These are phyloP conservation scores for Termitomyces sp. DNA, from an alignment of 768 basidiomycete genomes.

Conservation along the genomic window DNA sequence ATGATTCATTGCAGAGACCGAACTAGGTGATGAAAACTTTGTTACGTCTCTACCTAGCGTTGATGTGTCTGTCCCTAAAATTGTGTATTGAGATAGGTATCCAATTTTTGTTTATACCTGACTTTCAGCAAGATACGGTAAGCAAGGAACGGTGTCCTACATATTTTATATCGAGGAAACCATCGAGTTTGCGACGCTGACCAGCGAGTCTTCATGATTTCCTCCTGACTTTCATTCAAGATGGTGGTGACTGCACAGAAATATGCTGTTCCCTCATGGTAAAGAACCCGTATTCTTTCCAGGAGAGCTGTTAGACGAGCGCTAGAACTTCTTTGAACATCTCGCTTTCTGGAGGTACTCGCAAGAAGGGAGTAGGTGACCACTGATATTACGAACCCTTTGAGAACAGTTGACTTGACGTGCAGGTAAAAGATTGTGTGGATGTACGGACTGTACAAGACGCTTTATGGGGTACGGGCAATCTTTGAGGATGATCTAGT, in stretches of 20 bases:
- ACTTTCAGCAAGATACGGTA: constrained; percentile 8
- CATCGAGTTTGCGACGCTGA: constrained; percentile 15
- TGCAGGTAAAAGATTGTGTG: neutral
- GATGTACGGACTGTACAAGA: constrained; percentile 11
- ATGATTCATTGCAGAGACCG: no score
- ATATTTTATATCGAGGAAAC: constrained; percentile 10
- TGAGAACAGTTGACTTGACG: neutral
- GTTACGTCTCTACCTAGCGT: no score
- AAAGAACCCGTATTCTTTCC: constrained; percentile 2
- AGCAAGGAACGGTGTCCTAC: neutral
- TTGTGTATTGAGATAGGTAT: constrained; percentile 5
- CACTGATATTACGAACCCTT: constrained; percentile 13
- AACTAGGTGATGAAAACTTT: no score
- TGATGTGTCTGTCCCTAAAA: neutral
- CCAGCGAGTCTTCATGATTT: constrained; percentile 12
- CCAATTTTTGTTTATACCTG: constrained; percentile 9
- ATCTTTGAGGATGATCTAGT: constrained; percentile 9
- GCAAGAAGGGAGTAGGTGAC: constrained; percentile 11
- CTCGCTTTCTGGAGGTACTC: constrained; percentile 5
- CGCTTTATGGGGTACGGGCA: constrained; percentile 15
- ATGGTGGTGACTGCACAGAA: constrained; percentile 11
- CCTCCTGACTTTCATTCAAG: constrained; percentile 5
- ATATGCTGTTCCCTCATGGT: constrained; percentile 2
- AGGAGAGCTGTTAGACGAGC: constrained; percentile 5
- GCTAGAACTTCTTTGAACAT: constrained; percentile 10